Base-by-base conservation (phyloP, 805 yeast species). In the Lipomyces japonicus region DNA sequence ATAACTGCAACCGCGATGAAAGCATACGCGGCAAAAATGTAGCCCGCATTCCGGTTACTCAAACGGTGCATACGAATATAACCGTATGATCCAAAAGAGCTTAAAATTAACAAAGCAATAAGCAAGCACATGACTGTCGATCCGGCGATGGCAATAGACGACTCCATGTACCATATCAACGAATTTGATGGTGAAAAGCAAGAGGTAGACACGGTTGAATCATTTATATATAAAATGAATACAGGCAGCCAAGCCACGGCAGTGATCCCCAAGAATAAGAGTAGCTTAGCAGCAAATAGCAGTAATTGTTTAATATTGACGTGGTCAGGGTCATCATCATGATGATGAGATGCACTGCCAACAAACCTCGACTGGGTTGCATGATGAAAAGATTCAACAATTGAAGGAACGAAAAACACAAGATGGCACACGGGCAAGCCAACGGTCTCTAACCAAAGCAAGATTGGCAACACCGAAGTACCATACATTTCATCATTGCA, bases 201-300 rank as follows among this genome's bases (percentile, higher is more conserved):
- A 9, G 49, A 18, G 7, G 39, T 42, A 37, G 26, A 38, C n/a
- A 43, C 45, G 35, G 44, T 48, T 28, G 44, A 25, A 40, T 52
- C 56, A 31, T 44, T 48, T 21, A 48, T 44, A 39, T 52, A 52
- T 5, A 52, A 35, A 14, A 52, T n/a, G 28, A 48, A 52, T n/a
- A 52, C 49, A 2, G 56, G 56, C 4, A 52, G 35, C 56, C 56
- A 52, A 19, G 44, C 32, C 19, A 38, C 45, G 14, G 42, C 39
- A 3, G 35, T 25, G 3, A 31, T 19, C 14, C 30, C 47, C 4
- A 42, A 49, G 32, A 48, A 52, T 10, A 38, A 25, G 26, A 48
- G 16, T 2, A 22, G 28, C 26, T 38, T 31, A 19, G 43, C 41
- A 26, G 14, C 35, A 6, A 12, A 6, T 14, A 34, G 16, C 37